Percentiles rank a stretch among this genome's conserved stretches.
Evolutionary conservation across 2,329 filamentous ascomycete species (phyloP).

Genomic region (Apiospora hydei): DNA sequence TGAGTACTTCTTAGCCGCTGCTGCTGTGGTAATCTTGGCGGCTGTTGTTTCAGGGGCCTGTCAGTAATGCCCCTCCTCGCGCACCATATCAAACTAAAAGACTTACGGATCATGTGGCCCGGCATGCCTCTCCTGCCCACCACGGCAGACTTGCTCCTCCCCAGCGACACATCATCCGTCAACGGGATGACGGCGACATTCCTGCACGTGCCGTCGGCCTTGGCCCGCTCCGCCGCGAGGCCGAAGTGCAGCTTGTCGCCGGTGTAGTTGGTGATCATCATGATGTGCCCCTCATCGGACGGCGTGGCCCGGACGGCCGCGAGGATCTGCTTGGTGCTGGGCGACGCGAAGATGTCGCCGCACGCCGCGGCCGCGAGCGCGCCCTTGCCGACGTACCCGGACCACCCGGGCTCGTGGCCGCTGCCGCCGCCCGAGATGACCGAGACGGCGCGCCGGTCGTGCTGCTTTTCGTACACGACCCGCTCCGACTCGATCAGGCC

Average conservation of each 20-base stretch:
- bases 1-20: constrained; percentile 65
- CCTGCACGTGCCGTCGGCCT: constrained; percentile 64
- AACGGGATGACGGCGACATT: constrained; percentile 75
- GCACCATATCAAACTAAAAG: background rate
- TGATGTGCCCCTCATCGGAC: constrained; percentile 69
- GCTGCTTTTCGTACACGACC: constrained; percentile 48
- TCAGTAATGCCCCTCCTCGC: constrained; percentile 32
- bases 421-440: constrained; percentile 75
- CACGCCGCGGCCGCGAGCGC: constrained; percentile 73
- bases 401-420: constrained; percentile 77
- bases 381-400: constrained; percentile 73
- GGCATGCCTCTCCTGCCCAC: constrained; percentile 77
- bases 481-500: constrained; percentile 52
- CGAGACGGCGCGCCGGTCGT: constrained; percentile 47
- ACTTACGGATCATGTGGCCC: constrained; percentile 61
- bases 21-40: constrained; percentile 72
- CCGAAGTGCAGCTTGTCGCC: constrained; percentile 77
- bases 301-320: constrained; percentile 69
- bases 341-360: constrained; percentile 78
- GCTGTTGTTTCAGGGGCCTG: constrained; percentile 60
- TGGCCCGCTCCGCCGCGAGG: constrained; percentile 76
- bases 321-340: constrained; percentile 75
- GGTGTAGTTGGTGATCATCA: constrained; percentile 80
- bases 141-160: constrained; percentile 69
- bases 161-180: constrained; percentile 77